Conservation (phyloP, 768 basidiomycete genomes). For the Pisolithus orientalis region DNA sequence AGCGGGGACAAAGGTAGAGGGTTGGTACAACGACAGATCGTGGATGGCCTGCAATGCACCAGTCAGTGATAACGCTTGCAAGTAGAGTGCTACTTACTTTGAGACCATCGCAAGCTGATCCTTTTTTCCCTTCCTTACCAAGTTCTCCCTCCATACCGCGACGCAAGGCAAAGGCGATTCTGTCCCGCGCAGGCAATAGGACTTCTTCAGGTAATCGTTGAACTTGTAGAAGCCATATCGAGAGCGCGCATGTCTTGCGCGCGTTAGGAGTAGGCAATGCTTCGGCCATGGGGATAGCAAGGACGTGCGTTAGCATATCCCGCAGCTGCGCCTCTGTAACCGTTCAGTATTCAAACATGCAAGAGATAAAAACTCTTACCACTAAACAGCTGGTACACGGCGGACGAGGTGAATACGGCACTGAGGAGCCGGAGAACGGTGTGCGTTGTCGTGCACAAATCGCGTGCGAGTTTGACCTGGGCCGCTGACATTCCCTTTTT, state of each 20-base stretch:
- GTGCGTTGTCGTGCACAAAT: conserved; percentile 69
- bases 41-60: conserved; percentile 56
- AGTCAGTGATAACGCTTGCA: conserved; percentile 7
- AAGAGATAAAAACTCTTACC: conserved; percentile 34
- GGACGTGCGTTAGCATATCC: conserved; percentile 52
- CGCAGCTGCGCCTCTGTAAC: conserved; percentile 51
- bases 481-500: conserved; percentile 69
- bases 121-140: conserved; percentile 87
- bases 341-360: conserved; percentile 4
- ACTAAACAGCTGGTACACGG: conserved; percentile 53
- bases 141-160: conserved; percentile 80
- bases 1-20: conserved; percentile 60
- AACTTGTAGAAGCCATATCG: conserved; percentile 67
- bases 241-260: conserved; percentile 78
- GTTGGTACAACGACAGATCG: conserved; percentile 59
- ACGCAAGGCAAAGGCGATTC: conserved; percentile 64
- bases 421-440: conserved; percentile 62
- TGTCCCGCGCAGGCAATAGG: conserved; percentile 54
- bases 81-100: conserved; percentile 42
- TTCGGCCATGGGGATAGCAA: conserved; percentile 67
- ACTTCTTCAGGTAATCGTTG: conserved; percentile 63
- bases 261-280: conserved; percentile 75
- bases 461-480: conserved; percentile 73
- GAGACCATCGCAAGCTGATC: conserved; percentile 69
- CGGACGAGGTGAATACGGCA: conserved; percentile 53